These are phyloP conservation scores for Arthroderma sp. DNA, from an alignment of 2,329 filamentous ascomycete species.

Conservation along the genomic window DNA sequence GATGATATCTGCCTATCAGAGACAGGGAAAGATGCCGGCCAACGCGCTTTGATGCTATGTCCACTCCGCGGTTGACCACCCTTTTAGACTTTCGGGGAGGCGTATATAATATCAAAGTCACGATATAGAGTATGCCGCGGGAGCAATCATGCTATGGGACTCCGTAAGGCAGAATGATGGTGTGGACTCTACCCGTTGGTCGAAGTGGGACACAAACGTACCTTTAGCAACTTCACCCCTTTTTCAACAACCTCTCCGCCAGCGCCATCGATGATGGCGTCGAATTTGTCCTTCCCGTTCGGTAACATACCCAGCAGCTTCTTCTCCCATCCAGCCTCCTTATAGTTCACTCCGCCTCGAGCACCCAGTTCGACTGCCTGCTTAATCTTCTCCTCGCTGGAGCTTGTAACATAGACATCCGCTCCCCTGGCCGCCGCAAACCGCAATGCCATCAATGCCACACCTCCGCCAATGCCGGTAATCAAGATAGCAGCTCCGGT, in stretches of 20 bases:
- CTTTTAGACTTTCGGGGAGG: not conserved
- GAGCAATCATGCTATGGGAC: not conserved
- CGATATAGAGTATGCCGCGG: not conserved
- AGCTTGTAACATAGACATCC: slow-evolving; percentile 70
- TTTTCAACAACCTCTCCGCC: slow-evolving; percentile 72
- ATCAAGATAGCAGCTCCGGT: slow-evolving; percentile 64
- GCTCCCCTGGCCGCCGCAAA: slow-evolving; percentile 66
- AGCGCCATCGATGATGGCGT: slow-evolving; percentile 82
- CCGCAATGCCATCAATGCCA: slow-evolving; percentile 68
- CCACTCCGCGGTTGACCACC: not conserved
- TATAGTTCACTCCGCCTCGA: slow-evolving; percentile 70
- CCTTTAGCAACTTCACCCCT: slow-evolving; percentile 56
- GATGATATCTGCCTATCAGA: not conserved
- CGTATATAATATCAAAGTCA: not conserved
- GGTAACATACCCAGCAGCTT: slow-evolving; percentile 50
- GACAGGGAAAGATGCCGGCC: not conserved
- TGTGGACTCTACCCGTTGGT: not conserved
- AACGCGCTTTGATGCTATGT: not conserved
- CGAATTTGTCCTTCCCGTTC: slow-evolving; percentile 54
- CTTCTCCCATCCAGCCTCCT: slow-evolving; percentile 68
- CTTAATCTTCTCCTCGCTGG: slow-evolving; percentile 61
- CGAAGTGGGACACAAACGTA: slow-evolving; percentile 20
- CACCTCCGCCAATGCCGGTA: slow-evolving; percentile 86
- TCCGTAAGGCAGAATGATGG: not conserved
- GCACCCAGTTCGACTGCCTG: slow-evolving; percentile 62